Evolutionary conservation across 129 eudicot species (phyloP).

Genomic region (sunflower (Helianthus annuus)): DNA sequence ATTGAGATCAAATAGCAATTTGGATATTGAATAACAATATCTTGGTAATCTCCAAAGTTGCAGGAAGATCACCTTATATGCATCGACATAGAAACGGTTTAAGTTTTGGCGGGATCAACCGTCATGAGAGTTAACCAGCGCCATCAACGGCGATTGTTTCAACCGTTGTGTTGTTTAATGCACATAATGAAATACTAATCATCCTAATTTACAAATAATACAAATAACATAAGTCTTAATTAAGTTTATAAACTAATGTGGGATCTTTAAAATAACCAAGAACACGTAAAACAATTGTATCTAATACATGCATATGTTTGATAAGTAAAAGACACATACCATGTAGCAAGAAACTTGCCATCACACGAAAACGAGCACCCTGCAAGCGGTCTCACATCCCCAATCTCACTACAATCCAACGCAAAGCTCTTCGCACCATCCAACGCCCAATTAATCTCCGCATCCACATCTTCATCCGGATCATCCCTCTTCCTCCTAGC

Average conservation of each 20-base stretch:
- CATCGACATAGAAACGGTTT: too few species aligned
- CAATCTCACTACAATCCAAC: slow-evolving; percentile 75
- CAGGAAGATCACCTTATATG: too few species aligned
- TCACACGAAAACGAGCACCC: slow-evolving; percentile 83
- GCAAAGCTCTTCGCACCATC: slow-evolving; percentile 60
- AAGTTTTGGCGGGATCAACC: too few species aligned
- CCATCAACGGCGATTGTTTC: too few species aligned
- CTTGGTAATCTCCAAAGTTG: too few species aligned
- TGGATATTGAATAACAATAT: too few species aligned
- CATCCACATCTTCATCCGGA: slow-evolving; percentile 97
- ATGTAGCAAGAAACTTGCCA: slow-evolving; percentile 85
- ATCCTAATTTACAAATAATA: too few species aligned
- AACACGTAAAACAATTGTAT: background rate
- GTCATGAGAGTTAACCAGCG: too few species aligned
- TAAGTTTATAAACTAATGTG: background rate
- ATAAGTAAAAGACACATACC: slow-evolving; percentile 47
- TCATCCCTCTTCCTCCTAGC: slow-evolving; percentile 86
- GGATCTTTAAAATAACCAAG: background rate
- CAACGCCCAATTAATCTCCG: slow-evolving; percentile 78
- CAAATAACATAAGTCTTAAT: too few species aligned
- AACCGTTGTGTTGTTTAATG: too few species aligned
- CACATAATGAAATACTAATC: too few species aligned
- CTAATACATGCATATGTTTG: slow-evolving; percentile 11
- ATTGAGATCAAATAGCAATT: too few species aligned
- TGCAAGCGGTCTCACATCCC: slow-evolving; percentile 88